Base-by-base conservation (phyloP, 805 yeast species). In the Peterozyma xylosa region DNA sequence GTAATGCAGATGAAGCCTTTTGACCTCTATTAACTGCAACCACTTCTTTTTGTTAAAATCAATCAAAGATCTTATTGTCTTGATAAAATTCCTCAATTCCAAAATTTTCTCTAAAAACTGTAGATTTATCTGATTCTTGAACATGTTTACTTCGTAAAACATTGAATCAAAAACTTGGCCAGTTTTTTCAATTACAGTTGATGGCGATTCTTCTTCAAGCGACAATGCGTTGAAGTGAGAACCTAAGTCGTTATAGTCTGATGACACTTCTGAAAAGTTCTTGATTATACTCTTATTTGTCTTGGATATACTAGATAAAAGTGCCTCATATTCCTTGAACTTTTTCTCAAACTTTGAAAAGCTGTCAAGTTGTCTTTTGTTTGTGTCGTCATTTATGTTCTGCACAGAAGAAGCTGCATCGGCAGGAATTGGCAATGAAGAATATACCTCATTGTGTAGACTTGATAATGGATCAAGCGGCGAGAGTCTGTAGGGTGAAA, bases 131-230 rank as follows among this genome's bases (percentile, higher is more conserved):
- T 50, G 43, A 36, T 57, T 58, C 27, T 53, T 43, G 10, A 76
- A 60, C 10, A 67, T 55, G 42, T 69, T 68, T 17, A 74, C 57
- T 16, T 79, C 74, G 15, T 80, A 73, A 48, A 75, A 80, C 34
- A 74, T 78, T 35, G 81, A 74, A 59, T 93, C 98, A 49, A 86
- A 80, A 1, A 89, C 83, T 55, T 86, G 89, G 1, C 98, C 97
- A 29, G 88, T 76, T 49, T 80, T 78, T 57, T 93, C 98, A 48
- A 87, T 71, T 2, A 50, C 51, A 39, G 53, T 53, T 3, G 66
- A 63, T 6, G 43, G 35, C 13, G 43, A 29, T 45, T 62, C 64
- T 42, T 64, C 63, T 9, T 80, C 68, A 3, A 78, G 56, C 1
- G 93, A 76, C 42, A 80, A 64, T 1, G 76, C 60, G 49, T 76